These are phyloP conservation scores for Syzygium grande DNA, from an alignment of 345 rosid genomes.

Conservation along the genomic window DNA sequence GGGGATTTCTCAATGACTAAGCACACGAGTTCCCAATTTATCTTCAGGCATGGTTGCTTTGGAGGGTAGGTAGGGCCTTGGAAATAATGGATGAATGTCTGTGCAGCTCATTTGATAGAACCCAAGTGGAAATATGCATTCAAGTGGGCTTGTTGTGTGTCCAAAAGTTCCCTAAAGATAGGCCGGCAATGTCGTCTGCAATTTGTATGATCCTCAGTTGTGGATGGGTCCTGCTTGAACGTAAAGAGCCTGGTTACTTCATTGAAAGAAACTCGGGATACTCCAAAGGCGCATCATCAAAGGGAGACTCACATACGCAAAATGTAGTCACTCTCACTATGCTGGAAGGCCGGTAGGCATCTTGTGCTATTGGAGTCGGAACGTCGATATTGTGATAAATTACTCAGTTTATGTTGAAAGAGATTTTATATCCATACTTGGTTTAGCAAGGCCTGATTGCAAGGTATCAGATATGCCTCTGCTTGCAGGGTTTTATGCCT, in stretches of 20 bases:
- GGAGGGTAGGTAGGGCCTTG: conserved; percentile 1
- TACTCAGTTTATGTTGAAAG: neutral
- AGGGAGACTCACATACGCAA: neutral
- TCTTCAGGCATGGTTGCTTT: conserved; percentile 16
- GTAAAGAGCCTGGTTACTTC: neutral
- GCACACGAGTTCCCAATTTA: neutral
- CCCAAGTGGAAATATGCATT: neutral
- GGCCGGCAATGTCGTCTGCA: neutral
- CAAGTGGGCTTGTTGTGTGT: conserved; percentile 2
- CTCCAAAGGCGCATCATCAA: neutral
- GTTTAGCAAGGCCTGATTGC: neutral
- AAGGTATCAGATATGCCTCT: neutral
- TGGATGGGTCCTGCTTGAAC: neutral
- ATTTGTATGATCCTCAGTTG: neutral
- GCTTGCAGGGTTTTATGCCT: conserved; percentile 30
- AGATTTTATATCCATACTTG: neutral
- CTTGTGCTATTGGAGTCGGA: neutral
- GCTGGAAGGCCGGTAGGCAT: neutral
- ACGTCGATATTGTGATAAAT: neutral
- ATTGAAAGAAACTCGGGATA: neutral
- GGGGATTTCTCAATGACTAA: neutral
- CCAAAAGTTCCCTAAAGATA: neutral
- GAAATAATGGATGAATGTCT: conserved; percentile 8
- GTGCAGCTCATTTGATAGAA: neutral
- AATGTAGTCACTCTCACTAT: neutral